These are phyloP conservation scores for Elsinoe fawcettii DNA, from an alignment of 2,329 filamentous ascomycete genomes.

Conservation along the genomic window DNA sequence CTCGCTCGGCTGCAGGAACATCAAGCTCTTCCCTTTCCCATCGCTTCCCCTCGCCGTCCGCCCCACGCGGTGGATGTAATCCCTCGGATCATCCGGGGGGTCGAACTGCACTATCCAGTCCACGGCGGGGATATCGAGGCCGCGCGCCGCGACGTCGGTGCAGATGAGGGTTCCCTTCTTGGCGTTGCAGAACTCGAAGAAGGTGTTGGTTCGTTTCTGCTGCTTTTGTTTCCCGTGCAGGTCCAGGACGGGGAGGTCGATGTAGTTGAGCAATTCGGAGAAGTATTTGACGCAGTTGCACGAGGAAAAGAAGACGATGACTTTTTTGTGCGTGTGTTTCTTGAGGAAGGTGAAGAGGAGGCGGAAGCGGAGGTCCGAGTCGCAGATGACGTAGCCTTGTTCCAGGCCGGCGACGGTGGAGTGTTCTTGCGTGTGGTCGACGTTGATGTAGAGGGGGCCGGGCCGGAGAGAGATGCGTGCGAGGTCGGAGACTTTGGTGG, in stretches of 20 bases:
- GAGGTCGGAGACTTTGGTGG: conserved; percentile 95
- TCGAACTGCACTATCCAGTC: conserved; percentile 98
- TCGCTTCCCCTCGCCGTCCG: conserved; percentile 82
- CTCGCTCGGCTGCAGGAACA: conserved; percentile 89
- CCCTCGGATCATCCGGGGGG: conserved; percentile 50
- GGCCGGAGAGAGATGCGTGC: conserved; percentile 86
- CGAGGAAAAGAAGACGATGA: conserved; percentile 89
- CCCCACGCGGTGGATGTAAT: conserved; percentile 94
- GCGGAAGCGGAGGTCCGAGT: conserved; percentile 87
- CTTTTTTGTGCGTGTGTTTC: conserved; percentile 88
- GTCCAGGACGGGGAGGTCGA: conserved; percentile 81
- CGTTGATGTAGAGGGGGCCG: conserved; percentile 93
- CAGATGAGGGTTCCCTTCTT: conserved; percentile 83
- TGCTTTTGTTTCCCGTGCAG: conserved; percentile 96
- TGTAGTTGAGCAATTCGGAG: conserved; percentile 92
- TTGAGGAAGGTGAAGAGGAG: conserved; percentile 92
- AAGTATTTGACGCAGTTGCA: conserved; percentile 88
- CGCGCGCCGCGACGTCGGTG: conserved; percentile 91
- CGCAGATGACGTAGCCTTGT: conserved; percentile 91
- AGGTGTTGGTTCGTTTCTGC: conserved; percentile 96
- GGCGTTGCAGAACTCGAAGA: conserved; percentile 91
- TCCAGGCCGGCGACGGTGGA: conserved; percentile 90
- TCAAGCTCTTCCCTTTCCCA: conserved; percentile 76
- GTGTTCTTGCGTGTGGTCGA: conserved; percentile 81
- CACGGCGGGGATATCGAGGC: conserved; percentile 88